A percentile compares a stretch with the other conserved stretches of the same genome.
These are phyloP conservation scores for Candida maris DNA, from an alignment of 805 yeast genomes.

Conservation along the genomic window DNA sequence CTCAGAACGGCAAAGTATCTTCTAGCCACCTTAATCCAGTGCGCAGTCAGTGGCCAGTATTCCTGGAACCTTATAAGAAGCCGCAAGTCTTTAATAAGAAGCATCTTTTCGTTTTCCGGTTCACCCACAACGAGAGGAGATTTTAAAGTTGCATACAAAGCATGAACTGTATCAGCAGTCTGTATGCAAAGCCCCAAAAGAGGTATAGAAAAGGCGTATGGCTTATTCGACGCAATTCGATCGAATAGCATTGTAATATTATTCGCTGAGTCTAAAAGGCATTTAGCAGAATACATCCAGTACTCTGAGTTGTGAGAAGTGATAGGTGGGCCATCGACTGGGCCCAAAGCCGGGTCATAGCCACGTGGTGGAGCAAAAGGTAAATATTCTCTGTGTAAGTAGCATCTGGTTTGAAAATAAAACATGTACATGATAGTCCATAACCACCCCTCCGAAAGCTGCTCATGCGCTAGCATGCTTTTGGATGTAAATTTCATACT, in stretches of 20 bases:
- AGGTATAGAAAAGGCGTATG: conserved; percentile 1
- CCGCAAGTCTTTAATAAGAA: conserved; percentile 1
- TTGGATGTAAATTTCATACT: conserved; percentile 1
- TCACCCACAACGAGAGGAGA: conserved; percentile 1
- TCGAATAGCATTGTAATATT: conserved; percentile 3
- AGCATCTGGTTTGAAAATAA: conserved; percentile 1
- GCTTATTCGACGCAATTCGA: background rate
- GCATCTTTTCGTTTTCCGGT: conserved; percentile 2
- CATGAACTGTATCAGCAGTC: conserved; percentile 3
- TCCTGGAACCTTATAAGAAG: conserved; percentile 1
- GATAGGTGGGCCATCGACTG: conserved; percentile 2
- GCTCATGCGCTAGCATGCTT: conserved; percentile 3
- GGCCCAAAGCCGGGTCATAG: conserved; percentile 3
- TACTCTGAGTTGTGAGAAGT: conserved; percentile 1
- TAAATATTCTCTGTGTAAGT: conserved; percentile 1
- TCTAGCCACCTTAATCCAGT: conserved; percentile 3
- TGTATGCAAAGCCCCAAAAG: conserved; percentile 1
- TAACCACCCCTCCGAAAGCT: conserved; percentile 1
- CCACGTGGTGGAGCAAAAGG: conserved; percentile 4
- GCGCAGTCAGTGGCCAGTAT: conserved; percentile 3
- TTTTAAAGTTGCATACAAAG: conserved; percentile 1
- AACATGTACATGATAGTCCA: conserved; percentile 3
- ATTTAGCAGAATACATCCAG: conserved; percentile 4
- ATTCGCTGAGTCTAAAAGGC: conserved; percentile 2
- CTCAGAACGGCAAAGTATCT: conserved; percentile 3